phyloP scores from a whole-genome alignment of 2,329 filamentous ascomycete species.

The Truncatella angustata region DNA sequence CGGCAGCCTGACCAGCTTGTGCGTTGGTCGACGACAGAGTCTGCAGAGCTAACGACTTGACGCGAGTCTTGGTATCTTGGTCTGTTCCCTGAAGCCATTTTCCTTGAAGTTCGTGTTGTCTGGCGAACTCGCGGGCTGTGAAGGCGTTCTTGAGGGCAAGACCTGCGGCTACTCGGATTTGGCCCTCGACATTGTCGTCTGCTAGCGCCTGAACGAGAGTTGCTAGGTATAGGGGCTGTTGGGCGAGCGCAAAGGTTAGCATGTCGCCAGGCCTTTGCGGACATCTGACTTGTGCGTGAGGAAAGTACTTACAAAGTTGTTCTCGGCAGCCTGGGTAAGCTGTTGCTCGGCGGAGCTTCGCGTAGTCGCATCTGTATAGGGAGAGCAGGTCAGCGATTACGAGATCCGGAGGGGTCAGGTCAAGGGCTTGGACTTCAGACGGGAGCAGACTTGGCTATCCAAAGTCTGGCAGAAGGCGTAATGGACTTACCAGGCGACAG shows the following conservation, averaged over 20 bases:
- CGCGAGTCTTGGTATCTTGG: constrained; percentile 75
- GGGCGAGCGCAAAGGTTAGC: not conserved
- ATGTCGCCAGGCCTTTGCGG: constrained; percentile 34
- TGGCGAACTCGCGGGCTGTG: constrained; percentile 83
- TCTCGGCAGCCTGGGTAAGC: constrained; percentile 86
- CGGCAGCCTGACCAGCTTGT: constrained; percentile 83
- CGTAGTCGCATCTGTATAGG: constrained; percentile 72
- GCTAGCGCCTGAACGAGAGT: constrained; percentile 92
- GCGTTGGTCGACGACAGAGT: constrained; percentile 77
- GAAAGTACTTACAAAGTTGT: constrained; percentile 78
- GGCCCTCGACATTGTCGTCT: constrained; percentile 78
- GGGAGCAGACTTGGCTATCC: no score
- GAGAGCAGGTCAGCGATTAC: constrained; percentile 15
- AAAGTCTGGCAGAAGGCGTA: constrained; percentile 5
- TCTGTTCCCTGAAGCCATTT: constrained; percentile 90
- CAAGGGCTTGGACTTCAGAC: constrained; percentile 9
- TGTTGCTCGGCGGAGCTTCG: constrained; percentile 93
- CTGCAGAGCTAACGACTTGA: constrained; percentile 88
- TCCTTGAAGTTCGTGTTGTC: constrained; percentile 84
- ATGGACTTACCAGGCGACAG: constrained; percentile 78
- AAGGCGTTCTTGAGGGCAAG: constrained; percentile 98
- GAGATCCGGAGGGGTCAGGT: constrained; percentile 5
- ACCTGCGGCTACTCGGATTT: constrained; percentile 91
- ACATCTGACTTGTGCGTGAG: constrained; percentile 18
- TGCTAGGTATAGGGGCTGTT: constrained; percentile 78